A percentile compares a stretch with the other conserved stretches of the same genome.
Conservation (phyloP, 176 grass and related monocot species). For the Avena sativa region DNA sequence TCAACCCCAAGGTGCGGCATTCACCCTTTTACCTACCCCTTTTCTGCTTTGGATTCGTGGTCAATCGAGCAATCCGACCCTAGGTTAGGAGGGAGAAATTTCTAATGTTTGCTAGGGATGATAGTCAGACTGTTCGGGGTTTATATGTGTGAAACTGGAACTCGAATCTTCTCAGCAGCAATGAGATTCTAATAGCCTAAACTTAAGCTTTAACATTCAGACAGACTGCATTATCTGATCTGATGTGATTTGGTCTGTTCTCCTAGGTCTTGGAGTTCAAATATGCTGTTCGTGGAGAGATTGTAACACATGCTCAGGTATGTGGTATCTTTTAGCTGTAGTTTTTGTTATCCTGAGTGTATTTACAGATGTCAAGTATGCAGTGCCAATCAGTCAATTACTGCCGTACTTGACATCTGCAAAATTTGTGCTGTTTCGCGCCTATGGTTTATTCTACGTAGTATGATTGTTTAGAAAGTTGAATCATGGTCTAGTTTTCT, state of each 20-base stretch:
- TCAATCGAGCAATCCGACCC: background rate
- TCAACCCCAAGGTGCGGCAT: constrained; percentile 70
- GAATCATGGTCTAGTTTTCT: constrained; percentile 41
- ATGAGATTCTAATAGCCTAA: background rate
- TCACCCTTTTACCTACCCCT: background rate
- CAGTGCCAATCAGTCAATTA: background rate
- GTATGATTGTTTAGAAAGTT: background rate
- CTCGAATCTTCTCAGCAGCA: background rate
- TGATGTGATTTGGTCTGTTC: constrained; percentile 26
- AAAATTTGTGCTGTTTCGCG: background rate
- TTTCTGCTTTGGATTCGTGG: background rate
- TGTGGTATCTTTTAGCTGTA: background rate
- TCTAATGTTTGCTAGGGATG: background rate
- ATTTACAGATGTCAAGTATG: background rate
- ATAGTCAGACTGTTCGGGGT: background rate
- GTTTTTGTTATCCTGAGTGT: background rate
- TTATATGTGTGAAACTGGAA: background rate
- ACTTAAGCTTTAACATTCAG: background rate
- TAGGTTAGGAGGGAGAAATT: background rate
- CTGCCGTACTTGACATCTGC: background rate
- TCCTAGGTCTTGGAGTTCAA: constrained; percentile 85
- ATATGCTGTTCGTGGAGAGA: constrained; percentile 92
- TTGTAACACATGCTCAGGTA: constrained; percentile 94
- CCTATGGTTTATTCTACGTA: background rate
- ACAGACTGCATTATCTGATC: background rate